A percentile compares a stretch with the other conserved stretches of the same genome.
phyloP scores from a whole-genome alignment of 192 early-diverging fungal genomes.

The Coemansia sp. region DNA sequence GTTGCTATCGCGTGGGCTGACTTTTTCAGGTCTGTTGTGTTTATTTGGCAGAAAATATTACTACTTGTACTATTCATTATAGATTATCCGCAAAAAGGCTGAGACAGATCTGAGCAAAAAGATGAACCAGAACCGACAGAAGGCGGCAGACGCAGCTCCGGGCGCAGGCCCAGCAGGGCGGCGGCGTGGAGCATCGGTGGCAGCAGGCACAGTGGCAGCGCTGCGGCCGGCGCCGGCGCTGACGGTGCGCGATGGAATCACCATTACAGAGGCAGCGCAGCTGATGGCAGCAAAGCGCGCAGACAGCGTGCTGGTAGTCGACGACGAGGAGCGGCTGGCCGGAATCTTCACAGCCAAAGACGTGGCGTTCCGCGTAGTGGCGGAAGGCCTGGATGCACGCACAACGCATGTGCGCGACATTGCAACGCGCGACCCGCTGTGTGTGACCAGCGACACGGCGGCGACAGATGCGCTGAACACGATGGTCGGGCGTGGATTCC shows the following conservation, averaged over 20 bases:
- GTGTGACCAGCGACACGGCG: constrained; percentile 77
- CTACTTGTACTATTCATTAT: constrained; percentile 1
- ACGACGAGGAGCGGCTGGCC: constrained; percentile 84
- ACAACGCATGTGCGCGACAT: constrained; percentile 77
- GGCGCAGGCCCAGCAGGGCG: constrained; percentile 19
- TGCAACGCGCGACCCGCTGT: constrained; percentile 90
- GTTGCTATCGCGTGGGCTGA: constrained; percentile 9
- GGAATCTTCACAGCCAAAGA: constrained; percentile 99
- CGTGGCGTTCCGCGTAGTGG: constrained; percentile 93
- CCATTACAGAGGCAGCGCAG: constrained; percentile 82
- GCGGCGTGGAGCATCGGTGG: constrained; percentile 26
- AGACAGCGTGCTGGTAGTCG: constrained; percentile 94
- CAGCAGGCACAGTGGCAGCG: constrained; percentile 83
- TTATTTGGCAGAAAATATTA: background rate
- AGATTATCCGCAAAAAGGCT: constrained; percentile 75
- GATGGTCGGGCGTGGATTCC: constrained; percentile 81
- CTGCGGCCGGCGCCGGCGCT: constrained; percentile 83
- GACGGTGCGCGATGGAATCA: constrained; percentile 75
- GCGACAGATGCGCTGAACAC: constrained; percentile 81
- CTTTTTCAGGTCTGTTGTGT: constrained; percentile 4
- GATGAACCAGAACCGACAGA: constrained; percentile 47
- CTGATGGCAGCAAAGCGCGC: constrained; percentile 96
- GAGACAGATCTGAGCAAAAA: constrained; percentile 72
- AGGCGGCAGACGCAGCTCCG: constrained; percentile 24
- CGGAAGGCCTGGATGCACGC: constrained; percentile 64